Conservation (phyloP, 768 basidiomycete genomes). For the Tricholoma sp. region DNA sequence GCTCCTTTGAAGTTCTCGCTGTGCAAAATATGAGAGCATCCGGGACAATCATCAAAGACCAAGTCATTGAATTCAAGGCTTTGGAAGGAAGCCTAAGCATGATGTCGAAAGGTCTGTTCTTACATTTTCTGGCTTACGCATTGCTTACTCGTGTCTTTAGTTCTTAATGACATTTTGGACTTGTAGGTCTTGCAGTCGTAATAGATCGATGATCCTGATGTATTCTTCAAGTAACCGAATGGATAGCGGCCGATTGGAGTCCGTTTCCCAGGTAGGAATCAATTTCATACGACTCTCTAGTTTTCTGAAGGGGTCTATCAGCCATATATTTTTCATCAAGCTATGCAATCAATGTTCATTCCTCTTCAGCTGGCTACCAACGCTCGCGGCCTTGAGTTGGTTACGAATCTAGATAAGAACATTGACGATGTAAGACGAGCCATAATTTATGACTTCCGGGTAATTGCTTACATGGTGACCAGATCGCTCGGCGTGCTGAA, state of each 20-base stretch:
- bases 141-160: slow-evolving; percentile 22
- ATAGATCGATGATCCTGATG: not conserved
- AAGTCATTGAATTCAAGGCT: slow-evolving; percentile 86
- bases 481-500: slow-evolving; percentile 44
- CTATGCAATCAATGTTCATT: slow-evolving; percentile 53
- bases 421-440: slow-evolving; percentile 41
- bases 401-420: slow-evolving; percentile 47
- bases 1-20: slow-evolving; percentile 49
- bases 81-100: slow-evolving; percentile 76
- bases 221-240: slow-evolving; percentile 46
- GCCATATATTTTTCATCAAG: slow-evolving; percentile 59
- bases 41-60: slow-evolving; percentile 63
- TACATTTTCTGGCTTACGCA: not conserved
- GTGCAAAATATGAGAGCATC: slow-evolving; percentile 91
- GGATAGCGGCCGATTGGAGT: slow-evolving; percentile 68
- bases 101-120: slow-evolving; percentile 68
- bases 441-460: not conserved
- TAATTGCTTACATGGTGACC: not conserved
- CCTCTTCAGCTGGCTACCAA: slow-evolving; percentile 52
- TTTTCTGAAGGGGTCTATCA: slow-evolving; percentile 8
- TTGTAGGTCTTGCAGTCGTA: slow-evolving; percentile 30
- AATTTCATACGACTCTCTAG: not conserved
- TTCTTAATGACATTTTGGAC: slow-evolving; percentile 61
- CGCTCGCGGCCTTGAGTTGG: slow-evolving; percentile 52
- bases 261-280: slow-evolving; percentile 32